Percentiles rank a stretch among this genome's conserved stretches.
Conservation (phyloP, 1,139 yeast species). For the Saccharomyces hybrid region DNA sequence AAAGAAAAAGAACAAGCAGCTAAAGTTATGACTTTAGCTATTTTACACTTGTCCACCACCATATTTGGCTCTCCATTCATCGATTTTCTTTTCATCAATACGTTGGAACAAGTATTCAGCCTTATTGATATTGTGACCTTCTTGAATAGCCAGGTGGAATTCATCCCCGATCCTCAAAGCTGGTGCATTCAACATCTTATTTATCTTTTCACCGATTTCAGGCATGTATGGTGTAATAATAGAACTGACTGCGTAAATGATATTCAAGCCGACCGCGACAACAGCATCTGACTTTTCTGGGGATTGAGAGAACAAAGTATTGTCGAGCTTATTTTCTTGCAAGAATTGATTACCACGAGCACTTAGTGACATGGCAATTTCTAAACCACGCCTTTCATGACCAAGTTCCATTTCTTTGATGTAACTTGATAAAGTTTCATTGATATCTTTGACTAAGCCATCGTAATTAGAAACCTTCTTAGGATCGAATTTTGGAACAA, state of each 20-base stretch:
- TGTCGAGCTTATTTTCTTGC: conserved; percentile 92
- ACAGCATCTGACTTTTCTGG: conserved; percentile 89
- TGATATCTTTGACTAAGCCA: conserved; percentile 49
- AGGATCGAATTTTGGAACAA: conserved; percentile 58
- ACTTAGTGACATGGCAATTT: conserved; percentile 82
- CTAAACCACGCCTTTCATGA: conserved; percentile 81
- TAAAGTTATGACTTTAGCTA: not conserved
- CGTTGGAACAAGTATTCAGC: conserved; percentile 87
- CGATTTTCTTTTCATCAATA: conserved; percentile 84
- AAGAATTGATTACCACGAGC: conserved; percentile 90
- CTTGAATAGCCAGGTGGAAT: conserved; percentile 59
- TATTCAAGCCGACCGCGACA: conserved; percentile 82
- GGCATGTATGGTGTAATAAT: conserved; percentile 88
- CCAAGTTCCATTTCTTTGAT: conserved; percentile 68
- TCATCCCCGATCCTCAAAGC: conserved; percentile 66
- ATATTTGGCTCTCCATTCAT: conserved; percentile 76
- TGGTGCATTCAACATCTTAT: conserved; percentile 77
- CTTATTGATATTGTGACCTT: conserved; percentile 84
- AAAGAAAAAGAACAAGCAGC: not conserved
- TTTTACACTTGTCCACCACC: conserved; percentile 55
- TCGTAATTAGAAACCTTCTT: conserved; percentile 43
- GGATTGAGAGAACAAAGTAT: conserved; percentile 63
- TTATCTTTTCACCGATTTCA: conserved; percentile 60
- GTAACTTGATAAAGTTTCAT: conserved; percentile 53
- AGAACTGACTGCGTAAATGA: conserved; percentile 76